Evolutionary conservation across 192 early-diverging fungal genomes (phyloP).

Genomic region (Gryganskiella cystojenkinii): DNA sequence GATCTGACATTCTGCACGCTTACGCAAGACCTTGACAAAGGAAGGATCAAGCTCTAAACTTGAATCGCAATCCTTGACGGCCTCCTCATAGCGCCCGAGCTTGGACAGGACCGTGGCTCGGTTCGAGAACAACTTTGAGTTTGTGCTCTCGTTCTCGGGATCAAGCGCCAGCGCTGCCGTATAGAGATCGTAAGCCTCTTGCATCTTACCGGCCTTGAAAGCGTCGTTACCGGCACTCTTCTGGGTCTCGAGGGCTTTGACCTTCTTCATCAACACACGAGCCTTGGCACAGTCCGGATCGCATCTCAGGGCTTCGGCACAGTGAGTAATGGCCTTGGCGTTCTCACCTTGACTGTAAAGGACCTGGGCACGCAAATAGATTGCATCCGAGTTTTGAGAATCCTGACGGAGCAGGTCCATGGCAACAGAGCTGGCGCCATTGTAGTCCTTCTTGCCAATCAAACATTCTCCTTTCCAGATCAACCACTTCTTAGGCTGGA

Average conservation of each 20-base stretch:
- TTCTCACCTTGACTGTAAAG: slow-evolving; percentile 79
- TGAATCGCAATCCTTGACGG: slow-evolving; percentile 69
- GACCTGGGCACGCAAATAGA: slow-evolving; percentile 72
- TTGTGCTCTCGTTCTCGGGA: slow-evolving; percentile 67
- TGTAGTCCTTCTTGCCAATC: slow-evolving; percentile 68
- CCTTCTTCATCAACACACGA: slow-evolving; percentile 69
- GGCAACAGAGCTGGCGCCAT: slow-evolving; percentile 69
- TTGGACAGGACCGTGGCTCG: slow-evolving; percentile 78
- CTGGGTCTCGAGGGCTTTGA: slow-evolving; percentile 69
- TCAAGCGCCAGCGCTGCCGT: slow-evolving; percentile 74
- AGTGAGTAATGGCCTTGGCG: slow-evolving; percentile 61
- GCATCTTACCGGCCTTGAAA: slow-evolving; percentile 66
- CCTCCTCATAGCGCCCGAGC: slow-evolving; percentile 65
- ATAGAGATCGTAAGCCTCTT: slow-evolving; percentile 76
- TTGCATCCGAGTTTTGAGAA: slow-evolving; percentile 75
- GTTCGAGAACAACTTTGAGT: slow-evolving; percentile 80
- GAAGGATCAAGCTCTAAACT: slow-evolving; percentile 71
- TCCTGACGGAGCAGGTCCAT: slow-evolving; percentile 71
- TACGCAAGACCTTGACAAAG: slow-evolving; percentile 81
- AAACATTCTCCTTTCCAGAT: slow-evolving; percentile 74
- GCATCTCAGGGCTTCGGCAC: slow-evolving; percentile 71
- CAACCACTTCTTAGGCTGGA: slow-evolving; percentile 69
- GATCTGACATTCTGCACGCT: slow-evolving; percentile 79
- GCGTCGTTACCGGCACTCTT: slow-evolving; percentile 82
- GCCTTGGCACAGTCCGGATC: slow-evolving; percentile 85